A percentile compares a stretch with the other conserved stretches of the same genome.
Evolutionary conservation across 2,329 filamentous ascomycete genomes (phyloP).

Genomic region (Colletotrichum lupini): DNA sequence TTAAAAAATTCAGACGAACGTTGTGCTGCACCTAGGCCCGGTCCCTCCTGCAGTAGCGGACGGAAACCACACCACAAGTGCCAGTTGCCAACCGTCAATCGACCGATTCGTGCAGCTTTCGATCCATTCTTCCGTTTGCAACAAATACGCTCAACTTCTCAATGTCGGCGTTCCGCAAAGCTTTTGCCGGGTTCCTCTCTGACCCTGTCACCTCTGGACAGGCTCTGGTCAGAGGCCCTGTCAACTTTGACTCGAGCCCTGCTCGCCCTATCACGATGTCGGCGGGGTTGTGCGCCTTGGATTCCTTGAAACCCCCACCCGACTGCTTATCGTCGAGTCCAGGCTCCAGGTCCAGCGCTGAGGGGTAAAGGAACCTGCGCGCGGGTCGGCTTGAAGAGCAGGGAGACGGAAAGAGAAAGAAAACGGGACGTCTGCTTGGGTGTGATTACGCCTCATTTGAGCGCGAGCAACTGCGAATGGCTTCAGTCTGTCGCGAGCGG

Average conservation of each 20-base stretch:
- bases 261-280: constrained; percentile 7
- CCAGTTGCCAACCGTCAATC: background rate
- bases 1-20: constrained; percentile 25
- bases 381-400: background rate
- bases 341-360: constrained; percentile 1
- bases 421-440: background rate
- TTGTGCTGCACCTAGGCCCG: constrained; percentile 29
- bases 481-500: background rate
- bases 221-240: background rate
- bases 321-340: constrained; percentile 2
- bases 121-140: constrained; percentile 1
- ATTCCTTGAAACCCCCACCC: constrained; percentile 5
- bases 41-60: constrained; percentile 25
- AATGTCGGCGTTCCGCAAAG: background rate
- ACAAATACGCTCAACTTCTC: background rate
- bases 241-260: background rate
- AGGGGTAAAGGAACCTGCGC: constrained; percentile 4
- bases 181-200: no score
- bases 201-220: constrained; percentile 1
- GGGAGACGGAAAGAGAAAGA: background rate
- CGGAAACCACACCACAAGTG: constrained; percentile 20
- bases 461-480: background rate
- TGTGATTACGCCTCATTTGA: background rate
- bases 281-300: background rate
- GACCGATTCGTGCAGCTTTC: constrained; percentile 17